Percentiles rank a stretch among this genome's conserved stretches.
Conservation (phyloP, 352 stramenopile species). For the Saprolegnia parasitica region DNA sequence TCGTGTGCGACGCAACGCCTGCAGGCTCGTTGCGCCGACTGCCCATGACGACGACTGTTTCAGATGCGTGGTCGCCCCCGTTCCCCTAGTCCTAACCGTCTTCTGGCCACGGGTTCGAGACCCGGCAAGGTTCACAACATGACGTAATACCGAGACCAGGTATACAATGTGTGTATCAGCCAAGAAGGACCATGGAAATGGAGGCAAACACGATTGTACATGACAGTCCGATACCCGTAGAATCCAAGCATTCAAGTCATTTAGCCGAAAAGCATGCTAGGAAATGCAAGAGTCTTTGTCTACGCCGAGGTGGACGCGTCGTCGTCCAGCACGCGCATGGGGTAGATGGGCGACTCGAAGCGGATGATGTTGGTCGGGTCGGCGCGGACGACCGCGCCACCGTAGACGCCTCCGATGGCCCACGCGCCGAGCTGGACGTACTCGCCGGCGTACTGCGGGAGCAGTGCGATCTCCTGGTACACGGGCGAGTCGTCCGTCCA, state of each 20-base stretch:
- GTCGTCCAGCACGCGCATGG: background rate
- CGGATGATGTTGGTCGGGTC: slow-evolving; percentile 14
- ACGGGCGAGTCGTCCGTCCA: slow-evolving; percentile 17
- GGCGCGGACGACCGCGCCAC: slow-evolving; percentile 7
- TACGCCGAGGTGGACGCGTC: background rate
- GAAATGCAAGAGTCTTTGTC: background rate
- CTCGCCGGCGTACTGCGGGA: background rate
- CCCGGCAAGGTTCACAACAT: no score
- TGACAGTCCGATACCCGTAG: no score
- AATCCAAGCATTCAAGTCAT: no score
- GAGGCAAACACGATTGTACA: no score
- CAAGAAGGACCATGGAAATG: no score
- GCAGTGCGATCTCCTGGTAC: slow-evolving; percentile 18
- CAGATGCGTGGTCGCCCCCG: background rate
- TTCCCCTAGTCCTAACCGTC: no score
- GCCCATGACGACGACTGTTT: background rate
- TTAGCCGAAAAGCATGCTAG: no score
- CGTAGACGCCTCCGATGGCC: slow-evolving; percentile 7
- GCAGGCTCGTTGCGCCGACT: background rate
- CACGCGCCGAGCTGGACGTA: slow-evolving; percentile 22
- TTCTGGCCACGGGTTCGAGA: no score
- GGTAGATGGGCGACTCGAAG: slow-evolving; percentile 3
- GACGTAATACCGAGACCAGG: no score
- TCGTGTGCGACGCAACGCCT: background rate
- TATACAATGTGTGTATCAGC: no score